Percentiles rank a stretch among this genome's conserved stretches.
Evolutionary conservation across 2,329 filamentous ascomycete genomes (phyloP).

Genomic region (Sordariomycetes sp.): DNA sequence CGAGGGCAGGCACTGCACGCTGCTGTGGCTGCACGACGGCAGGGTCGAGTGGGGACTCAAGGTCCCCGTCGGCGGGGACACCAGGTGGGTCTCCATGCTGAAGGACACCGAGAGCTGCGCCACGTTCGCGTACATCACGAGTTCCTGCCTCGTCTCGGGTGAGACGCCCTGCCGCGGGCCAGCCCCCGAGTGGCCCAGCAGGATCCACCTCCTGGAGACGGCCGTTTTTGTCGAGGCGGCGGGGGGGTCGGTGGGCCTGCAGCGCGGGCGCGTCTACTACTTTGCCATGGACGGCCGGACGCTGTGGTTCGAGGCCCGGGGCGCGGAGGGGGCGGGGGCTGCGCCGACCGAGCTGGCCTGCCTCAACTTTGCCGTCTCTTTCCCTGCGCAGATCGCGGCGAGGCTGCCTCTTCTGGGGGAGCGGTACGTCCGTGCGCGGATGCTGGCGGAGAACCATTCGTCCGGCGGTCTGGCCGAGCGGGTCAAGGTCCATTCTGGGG

Average conservation of each 20-base stretch:
- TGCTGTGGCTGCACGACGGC: neutral
- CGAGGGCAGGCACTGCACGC: neutral
- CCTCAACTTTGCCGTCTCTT: neutral
- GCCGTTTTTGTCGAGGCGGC: neutral
- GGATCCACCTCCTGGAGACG: neutral
- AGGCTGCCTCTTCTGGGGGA: neutral
- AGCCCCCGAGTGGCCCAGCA: neutral
- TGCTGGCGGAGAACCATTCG: neutral
- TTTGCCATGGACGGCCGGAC: neutral
- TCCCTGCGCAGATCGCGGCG: neutral
- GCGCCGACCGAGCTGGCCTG: neutral
- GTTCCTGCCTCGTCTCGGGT: neutral
- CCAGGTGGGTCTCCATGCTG: neutral
- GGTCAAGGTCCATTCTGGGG: neutral
- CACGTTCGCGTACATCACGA: neutral
- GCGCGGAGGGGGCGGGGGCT: neutral
- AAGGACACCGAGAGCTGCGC: neutral
- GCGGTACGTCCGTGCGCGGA: neutral
- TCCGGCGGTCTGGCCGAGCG: neutral
- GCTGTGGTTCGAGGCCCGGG: neutral
- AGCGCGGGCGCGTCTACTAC: neutral
- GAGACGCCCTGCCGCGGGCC: neutral
- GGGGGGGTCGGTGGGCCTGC: neutral
- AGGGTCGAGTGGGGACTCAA: neutral
- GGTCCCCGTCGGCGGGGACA: neutral